Conservation (phyloP, 768 basidiomycete species). For the Suillus weaverae region DNA sequence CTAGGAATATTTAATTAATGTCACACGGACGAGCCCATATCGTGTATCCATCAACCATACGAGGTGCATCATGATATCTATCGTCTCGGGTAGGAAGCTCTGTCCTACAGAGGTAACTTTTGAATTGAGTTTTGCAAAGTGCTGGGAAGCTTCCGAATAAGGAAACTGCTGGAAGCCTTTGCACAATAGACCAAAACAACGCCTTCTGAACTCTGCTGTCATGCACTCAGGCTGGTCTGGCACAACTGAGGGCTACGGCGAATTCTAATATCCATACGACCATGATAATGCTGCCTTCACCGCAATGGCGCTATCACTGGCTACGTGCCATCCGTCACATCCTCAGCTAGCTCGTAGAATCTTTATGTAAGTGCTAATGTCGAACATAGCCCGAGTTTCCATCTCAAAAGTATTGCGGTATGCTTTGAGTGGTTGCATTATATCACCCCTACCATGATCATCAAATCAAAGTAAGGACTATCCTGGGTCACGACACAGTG, state of each 20-base stretch:
- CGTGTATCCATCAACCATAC: neutral
- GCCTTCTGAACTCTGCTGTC: neutral
- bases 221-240: too few relatives aligned
- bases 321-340: too few relatives aligned
- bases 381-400: too few relatives aligned
- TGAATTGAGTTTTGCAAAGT: neutral
- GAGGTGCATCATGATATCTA: neutral
- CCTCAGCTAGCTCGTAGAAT: neutral
- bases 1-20: neutral
- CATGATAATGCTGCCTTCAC: neutral
- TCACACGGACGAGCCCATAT: neutral
- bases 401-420: too few relatives aligned
- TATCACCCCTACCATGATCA: too few relatives aligned
- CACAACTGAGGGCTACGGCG: neutral
- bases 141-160: neutral
- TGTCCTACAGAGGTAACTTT: too few relatives aligned
- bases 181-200: neutral
- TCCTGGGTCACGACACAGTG: too few relatives aligned
- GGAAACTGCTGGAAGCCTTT: neutral
- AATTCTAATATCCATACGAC: neutral
- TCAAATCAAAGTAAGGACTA: too few relatives aligned
- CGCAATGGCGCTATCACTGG: too few relatives aligned
- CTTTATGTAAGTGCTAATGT: neutral
- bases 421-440: too few relatives aligned
- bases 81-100: too few relatives aligned